Percentiles rank a stretch among this genome's conserved stretches.
Conservation (phyloP, 169 alveolate genomes). For the Babesia sp. region DNA sequence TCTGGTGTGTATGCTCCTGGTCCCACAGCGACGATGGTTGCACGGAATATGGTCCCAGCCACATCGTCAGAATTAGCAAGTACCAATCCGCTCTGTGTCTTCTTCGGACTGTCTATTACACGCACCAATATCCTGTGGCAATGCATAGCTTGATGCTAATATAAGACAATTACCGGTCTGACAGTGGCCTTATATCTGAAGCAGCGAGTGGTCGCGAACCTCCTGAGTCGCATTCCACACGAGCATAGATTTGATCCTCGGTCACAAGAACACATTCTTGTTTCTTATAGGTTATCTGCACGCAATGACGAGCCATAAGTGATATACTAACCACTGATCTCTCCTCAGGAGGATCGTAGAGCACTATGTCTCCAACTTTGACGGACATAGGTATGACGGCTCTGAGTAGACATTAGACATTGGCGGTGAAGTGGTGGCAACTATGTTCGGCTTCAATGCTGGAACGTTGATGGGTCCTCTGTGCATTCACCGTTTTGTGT, state of each 20-base stretch:
- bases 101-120: conserved; percentile 54
- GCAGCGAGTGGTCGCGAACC: conserved; percentile 17
- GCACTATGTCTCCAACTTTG: conserved; percentile 55
- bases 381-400: conserved; percentile 52
- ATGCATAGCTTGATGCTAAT: neutral
- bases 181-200: conserved; percentile 48
- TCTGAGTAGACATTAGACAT: conserved; percentile 25
- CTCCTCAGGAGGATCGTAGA: conserved; percentile 59
- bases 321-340: conserved; percentile 27
- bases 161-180: conserved; percentile 36
- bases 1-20: conserved; percentile 51
- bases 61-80: conserved; percentile 20
- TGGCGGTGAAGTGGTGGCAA: neutral
- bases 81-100: conserved; percentile 67
- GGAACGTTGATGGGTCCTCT: neutral
- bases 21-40: conserved; percentile 41
- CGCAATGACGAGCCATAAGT: neutral
- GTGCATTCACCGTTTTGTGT: conserved; percentile 15
- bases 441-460: neutral
- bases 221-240: conserved; percentile 3
- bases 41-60: conserved; percentile 39
- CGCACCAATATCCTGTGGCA: conserved; percentile 46
- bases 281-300: conserved; percentile 49
- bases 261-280: conserved; percentile 53
- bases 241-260: conserved; percentile 54